These are phyloP conservation scores for Oxytropis ochrocephala DNA, from an alignment of 306 rosid genomes.

Conservation along the genomic window DNA sequence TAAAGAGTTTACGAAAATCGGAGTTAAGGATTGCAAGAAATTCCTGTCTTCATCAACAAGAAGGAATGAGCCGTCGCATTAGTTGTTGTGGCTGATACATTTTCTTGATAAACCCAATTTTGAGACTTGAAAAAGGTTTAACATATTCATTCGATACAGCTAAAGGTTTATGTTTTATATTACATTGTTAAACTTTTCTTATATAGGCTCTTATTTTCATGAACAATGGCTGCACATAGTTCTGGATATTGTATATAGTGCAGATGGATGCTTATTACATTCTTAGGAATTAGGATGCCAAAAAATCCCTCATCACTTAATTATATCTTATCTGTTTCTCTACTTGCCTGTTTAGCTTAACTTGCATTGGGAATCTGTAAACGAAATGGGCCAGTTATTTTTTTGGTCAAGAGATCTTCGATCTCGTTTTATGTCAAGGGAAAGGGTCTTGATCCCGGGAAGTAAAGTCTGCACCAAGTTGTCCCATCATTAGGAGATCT, in stretches of 20 bases:
- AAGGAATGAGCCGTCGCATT: background rate
- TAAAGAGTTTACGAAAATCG: slow-evolving; percentile 37
- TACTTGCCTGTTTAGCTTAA: background rate
- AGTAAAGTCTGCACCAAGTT: too few species aligned
- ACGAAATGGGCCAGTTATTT: background rate
- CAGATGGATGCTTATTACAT: background rate
- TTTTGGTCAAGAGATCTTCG: too few species aligned
- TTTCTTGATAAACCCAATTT: slow-evolving; percentile 23
- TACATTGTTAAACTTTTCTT: slow-evolving; percentile 13
- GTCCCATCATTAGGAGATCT: too few species aligned
- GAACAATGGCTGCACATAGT: slow-evolving; percentile 26
- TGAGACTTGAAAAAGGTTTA: slow-evolving; percentile 26
- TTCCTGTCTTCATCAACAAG: slow-evolving; percentile 28
- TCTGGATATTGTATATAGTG: slow-evolving; percentile 37
- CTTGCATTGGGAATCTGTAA: background rate
- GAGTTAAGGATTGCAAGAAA: slow-evolving; percentile 55
- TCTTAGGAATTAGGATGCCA: slow-evolving; percentile 6
- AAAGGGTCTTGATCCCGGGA: too few species aligned
- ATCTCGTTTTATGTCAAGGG: too few species aligned
- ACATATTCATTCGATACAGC: background rate
- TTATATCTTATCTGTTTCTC: background rate
- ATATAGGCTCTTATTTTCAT: slow-evolving; percentile 5
- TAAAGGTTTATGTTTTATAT: slow-evolving; percentile 19
- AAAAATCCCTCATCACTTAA: background rate
- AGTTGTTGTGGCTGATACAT: slow-evolving; percentile 20